These are phyloP conservation scores for Neurospora pannonica DNA, from an alignment of 495 filamentous ascomycete species.

Conservation along the genomic window DNA sequence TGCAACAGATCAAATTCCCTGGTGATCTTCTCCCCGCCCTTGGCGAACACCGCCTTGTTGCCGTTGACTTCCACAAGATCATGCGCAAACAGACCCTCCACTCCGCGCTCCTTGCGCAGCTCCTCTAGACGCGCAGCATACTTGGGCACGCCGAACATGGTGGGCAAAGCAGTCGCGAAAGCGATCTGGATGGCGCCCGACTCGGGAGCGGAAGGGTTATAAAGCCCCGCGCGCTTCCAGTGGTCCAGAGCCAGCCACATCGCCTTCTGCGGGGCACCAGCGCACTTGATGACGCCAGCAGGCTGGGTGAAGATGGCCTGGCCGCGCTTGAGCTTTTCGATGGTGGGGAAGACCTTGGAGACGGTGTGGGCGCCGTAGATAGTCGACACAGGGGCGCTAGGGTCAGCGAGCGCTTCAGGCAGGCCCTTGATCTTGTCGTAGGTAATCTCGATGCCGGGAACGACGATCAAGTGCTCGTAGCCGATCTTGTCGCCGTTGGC, in stretches of 20 bases:
- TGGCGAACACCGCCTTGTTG: conserved; percentile 40
- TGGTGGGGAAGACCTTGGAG: conserved; percentile 47
- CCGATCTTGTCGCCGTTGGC: conserved; percentile 46
- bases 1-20: conserved; percentile 53
- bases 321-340: conserved; percentile 46
- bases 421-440: conserved; percentile 48
- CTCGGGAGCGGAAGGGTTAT: conserved; percentile 32
- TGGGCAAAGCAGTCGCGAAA: conserved; percentile 52
- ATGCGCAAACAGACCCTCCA: conserved; percentile 58
- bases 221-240: conserved; percentile 53
- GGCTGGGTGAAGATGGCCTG: conserved; percentile 63
- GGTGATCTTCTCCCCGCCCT: conserved; percentile 36
- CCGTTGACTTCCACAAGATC: conserved; percentile 54
- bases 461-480: conserved; percentile 59
- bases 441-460: conserved; percentile 51
- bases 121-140: conserved; percentile 52
- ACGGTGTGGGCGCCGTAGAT: conserved; percentile 55
- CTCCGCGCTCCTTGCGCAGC: conserved; percentile 51
- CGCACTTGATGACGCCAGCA: conserved; percentile 56
- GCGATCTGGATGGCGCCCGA: conserved; percentile 47
- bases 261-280: conserved; percentile 60
- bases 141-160: conserved; percentile 63
- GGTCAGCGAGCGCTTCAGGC: conserved; percentile 48
- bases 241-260: conserved; percentile 63
- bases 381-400: conserved; percentile 48